Conservation (phyloP, 2,329 filamentous ascomycete species). For the Colletotrichum sp. region DNA sequence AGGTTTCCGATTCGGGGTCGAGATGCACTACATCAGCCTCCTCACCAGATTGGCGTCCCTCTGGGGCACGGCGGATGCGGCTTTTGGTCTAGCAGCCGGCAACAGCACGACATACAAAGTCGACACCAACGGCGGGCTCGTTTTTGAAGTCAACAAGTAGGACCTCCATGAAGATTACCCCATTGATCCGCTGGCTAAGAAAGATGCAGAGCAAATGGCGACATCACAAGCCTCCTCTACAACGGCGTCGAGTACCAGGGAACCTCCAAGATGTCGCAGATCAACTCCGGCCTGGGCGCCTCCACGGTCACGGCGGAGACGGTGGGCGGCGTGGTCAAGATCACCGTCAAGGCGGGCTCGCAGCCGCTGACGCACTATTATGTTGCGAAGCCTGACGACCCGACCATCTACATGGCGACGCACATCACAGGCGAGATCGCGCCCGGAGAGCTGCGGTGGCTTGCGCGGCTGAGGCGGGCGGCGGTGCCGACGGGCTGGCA, state of each 20-base stretch:
- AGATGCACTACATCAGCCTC: neutral
- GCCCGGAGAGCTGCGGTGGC: slow-evolving; percentile 26
- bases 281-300: slow-evolving; percentile 50
- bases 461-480: slow-evolving; percentile 22
- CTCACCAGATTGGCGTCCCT: neutral
- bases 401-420: slow-evolving; percentile 29
- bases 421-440: slow-evolving; percentile 27
- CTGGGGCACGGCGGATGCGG: neutral
- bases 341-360: slow-evolving; percentile 24
- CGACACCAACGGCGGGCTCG: slow-evolving; percentile 27
- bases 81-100: slow-evolving; percentile 10
- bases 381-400: slow-evolving; percentile 23
- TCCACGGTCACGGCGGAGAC: slow-evolving; percentile 26
- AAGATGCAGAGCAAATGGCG: slow-evolving; percentile 57
- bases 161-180: neutral
- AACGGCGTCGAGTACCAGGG: slow-evolving; percentile 54
- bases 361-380: slow-evolving; percentile 28
- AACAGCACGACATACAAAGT: slow-evolving; percentile 22
- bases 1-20: no score
- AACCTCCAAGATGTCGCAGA: slow-evolving; percentile 48
- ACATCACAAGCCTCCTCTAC: slow-evolving; percentile 66
- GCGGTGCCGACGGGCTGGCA: slow-evolving; percentile 26
- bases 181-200: neutral
- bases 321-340: slow-evolving; percentile 22
- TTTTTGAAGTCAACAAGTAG: slow-evolving; percentile 28